Percentiles rank a stretch among this genome's conserved stretches.
phyloP scores from a whole-genome alignment of 2,329 filamentous ascomycete genomes.

The Monosporascus sp. region DNA sequence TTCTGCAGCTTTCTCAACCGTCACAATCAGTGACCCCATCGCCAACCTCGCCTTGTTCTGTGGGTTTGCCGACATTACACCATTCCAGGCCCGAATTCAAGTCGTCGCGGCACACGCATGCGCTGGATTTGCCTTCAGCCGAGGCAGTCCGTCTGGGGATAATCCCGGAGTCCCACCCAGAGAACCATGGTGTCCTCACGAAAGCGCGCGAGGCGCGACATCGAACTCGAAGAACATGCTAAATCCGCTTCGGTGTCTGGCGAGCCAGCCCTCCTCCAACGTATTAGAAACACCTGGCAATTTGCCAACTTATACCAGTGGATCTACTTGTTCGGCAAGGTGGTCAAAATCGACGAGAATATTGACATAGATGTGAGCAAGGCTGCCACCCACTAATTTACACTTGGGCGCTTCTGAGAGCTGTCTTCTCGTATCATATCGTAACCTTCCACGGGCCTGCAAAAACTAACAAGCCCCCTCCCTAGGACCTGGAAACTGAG shows the following conservation, averaged over 20 bases:
- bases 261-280: constrained; percentile 48
- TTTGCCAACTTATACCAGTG: constrained; percentile 93
- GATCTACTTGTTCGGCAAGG: constrained; percentile 84
- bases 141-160: background rate
- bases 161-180: constrained; percentile 1
- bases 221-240: constrained; percentile 26
- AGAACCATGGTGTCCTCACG: constrained; percentile 39
- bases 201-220: constrained; percentile 44
- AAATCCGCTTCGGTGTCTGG: constrained; percentile 16
- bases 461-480: background rate
- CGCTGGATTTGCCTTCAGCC: background rate
- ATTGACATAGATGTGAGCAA: constrained; percentile 78
- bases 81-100: background rate
- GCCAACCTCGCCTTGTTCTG: background rate
- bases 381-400: background rate
- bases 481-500: constrained; percentile 80
- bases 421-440: no score
- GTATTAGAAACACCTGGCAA: constrained; percentile 87
- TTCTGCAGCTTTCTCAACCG: no score
- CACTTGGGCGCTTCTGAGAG: no score
- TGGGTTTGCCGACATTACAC: background rate
- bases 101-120: background rate
- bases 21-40: background rate
- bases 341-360: constrained; percentile 83
- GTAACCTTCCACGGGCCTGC: no score